Percentiles rank a stretch among this genome's conserved stretches.
These are phyloP conservation scores for Iris pallida DNA, from an alignment of 116 monocot species.

Conservation along the genomic window DNA sequence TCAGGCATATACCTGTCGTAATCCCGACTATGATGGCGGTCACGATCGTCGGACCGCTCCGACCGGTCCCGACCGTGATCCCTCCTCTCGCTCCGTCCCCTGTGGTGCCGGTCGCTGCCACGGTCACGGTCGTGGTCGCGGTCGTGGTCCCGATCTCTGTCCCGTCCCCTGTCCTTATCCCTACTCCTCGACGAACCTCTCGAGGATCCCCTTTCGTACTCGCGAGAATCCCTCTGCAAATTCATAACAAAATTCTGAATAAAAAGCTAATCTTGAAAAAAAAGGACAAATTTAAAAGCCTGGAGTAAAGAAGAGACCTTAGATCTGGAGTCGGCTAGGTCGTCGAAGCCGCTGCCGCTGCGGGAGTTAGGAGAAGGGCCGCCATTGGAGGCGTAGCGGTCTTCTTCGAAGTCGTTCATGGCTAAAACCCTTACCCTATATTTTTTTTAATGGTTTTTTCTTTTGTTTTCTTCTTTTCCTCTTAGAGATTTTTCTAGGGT, in stretches of 20 bases:
- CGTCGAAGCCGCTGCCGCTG: slow-evolving; percentile 20
- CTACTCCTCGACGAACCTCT: slow-evolving; percentile 30
- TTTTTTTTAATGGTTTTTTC: no score
- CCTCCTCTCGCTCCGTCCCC: slow-evolving; percentile 48
- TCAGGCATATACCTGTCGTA: slow-evolving; percentile 47
- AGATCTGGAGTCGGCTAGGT: slow-evolving; percentile 13
- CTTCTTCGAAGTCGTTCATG: slow-evolving; percentile 27
- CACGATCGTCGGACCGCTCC: slow-evolving; percentile 25
- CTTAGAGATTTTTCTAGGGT: no score
- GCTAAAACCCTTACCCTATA: neutral
- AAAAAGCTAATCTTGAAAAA: neutral
- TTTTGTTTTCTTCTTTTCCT: no score
- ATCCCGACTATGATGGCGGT: slow-evolving; percentile 39
- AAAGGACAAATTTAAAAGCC: neutral
- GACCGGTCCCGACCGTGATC: slow-evolving; percentile 32
- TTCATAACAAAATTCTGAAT: neutral
- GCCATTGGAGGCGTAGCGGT: slow-evolving; percentile 24
- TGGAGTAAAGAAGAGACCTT: slow-evolving; percentile 8
- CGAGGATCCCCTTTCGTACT: slow-evolving; percentile 19
- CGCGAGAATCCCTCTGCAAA: slow-evolving; percentile 21
- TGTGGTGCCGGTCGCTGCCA: slow-evolving; percentile 18
- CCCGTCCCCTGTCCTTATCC: slow-evolving; percentile 30
- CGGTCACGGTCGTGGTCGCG: no score
- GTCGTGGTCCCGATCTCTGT: slow-evolving; percentile 28
- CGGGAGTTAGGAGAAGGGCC: slow-evolving; percentile 6